Conservation (phyloP, 352 stramenopile species). For the Phytophthora pluvialis region DNA sequence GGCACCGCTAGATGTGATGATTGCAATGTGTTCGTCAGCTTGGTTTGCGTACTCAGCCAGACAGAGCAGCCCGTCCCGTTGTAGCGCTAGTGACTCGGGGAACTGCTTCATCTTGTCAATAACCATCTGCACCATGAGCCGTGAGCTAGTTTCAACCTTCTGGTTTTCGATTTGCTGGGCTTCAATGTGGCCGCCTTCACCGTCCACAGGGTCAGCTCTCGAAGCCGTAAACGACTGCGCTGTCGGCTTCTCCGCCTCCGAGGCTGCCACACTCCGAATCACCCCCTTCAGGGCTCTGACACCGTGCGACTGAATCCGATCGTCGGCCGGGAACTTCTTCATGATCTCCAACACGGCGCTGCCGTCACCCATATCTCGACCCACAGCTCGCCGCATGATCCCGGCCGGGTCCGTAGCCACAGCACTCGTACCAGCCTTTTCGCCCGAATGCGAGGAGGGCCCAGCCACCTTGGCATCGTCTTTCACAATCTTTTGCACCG, state of each 20-base stretch:
- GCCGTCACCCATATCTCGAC: slow-evolving; percentile 51
- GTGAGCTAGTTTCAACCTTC: slow-evolving; percentile 8
- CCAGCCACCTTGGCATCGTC: not conserved
- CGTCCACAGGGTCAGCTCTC: not conserved
- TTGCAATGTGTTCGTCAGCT: slow-evolving; percentile 30
- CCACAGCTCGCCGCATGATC: slow-evolving; percentile 60
- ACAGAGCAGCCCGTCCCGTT: slow-evolving; percentile 57
- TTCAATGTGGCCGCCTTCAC: not conserved
- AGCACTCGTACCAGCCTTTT: not conserved
- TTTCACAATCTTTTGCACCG: not conserved
- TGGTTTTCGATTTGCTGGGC: not conserved
- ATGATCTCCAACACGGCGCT: slow-evolving; percentile 52
- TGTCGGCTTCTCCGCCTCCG: not conserved
- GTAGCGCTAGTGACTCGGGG: slow-evolving; percentile 40
- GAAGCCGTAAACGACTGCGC: not conserved
- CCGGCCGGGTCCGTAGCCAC: slow-evolving; percentile 40
- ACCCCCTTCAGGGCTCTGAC: slow-evolving; percentile 55
- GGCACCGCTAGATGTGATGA: slow-evolving; percentile 50
- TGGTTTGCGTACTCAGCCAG: slow-evolving; percentile 45
- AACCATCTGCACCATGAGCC: slow-evolving; percentile 40
- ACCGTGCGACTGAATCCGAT: slow-evolving; percentile 52
- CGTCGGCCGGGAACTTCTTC: slow-evolving; percentile 50
- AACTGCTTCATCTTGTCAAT: slow-evolving; percentile 56
- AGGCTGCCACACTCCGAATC: slow-evolving; percentile 27
- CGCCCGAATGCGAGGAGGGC: not conserved